Conservation (phyloP, 1,284 basidiomycete genomes). For the Moniliophthora roreri region DNA sequence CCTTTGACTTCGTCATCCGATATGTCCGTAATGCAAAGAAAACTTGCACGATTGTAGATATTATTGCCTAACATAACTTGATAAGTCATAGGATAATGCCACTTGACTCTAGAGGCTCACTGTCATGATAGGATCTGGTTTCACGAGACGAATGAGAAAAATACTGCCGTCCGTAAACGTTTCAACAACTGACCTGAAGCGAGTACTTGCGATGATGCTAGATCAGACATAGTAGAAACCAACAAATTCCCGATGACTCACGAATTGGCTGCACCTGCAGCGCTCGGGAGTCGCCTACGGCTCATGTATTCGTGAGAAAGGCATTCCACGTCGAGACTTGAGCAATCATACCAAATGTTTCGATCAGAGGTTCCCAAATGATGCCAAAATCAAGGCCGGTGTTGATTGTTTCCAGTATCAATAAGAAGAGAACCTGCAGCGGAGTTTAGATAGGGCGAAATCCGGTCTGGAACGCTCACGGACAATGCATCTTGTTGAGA, state of each 20-base stretch:
- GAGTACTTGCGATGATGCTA: neutral
- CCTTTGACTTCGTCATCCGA: conserved; percentile 4
- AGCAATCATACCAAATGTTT: conserved; percentile 10
- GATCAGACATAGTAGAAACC: no score
- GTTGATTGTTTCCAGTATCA: conserved; percentile 9
- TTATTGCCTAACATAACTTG: neutral
- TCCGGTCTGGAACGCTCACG: neutral
- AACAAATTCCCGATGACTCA: no score
- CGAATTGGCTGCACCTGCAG: no score
- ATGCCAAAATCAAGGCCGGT: conserved; percentile 12
- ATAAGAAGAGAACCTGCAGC: neutral
- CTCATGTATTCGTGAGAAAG: no score
- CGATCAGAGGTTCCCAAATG: conserved; percentile 16
- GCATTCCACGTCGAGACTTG: no score
- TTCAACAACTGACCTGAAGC: neutral
- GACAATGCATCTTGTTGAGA: neutral
- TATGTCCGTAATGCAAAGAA: conserved; percentile 5
- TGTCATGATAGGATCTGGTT: conserved; percentile 6
- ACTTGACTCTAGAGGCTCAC: neutral
- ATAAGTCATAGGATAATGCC: neutral
- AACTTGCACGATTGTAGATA: conserved; percentile 6
- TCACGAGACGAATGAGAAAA: neutral
- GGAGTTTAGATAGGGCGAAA: neutral
- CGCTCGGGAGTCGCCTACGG: no score
- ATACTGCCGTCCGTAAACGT: no score